These are phyloP conservation scores for Digitaria exilis DNA, from an alignment of 202 grass and related monocot genomes.

Conservation along the genomic window DNA sequence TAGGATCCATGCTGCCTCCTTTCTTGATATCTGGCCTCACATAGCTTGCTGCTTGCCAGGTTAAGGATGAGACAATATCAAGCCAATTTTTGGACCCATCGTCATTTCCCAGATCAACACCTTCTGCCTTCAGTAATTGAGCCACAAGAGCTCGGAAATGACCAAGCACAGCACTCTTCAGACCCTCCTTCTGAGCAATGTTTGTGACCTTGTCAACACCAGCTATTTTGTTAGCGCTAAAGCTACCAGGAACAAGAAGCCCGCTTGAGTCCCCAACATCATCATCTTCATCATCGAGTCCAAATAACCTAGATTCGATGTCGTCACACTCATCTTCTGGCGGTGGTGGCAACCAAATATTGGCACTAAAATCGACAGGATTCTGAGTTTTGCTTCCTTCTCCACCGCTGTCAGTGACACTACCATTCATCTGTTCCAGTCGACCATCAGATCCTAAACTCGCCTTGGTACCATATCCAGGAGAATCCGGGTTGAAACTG, in stretches of 20 bases:
- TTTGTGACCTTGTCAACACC: constrained; percentile 44
- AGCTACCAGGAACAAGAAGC: constrained; percentile 46
- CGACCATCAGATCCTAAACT: constrained; percentile 1
- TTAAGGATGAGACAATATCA: constrained; percentile 70
- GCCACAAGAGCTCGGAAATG: constrained; percentile 87
- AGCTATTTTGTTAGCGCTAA: constrained; percentile 38
- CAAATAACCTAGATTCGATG: constrained; percentile 60
- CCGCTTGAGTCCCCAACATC: constrained; percentile 48
- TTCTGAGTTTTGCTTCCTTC: constrained; percentile 34
- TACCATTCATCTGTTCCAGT: constrained; percentile 19
- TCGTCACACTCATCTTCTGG: constrained; percentile 60
- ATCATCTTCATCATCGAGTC: constrained; percentile 62
- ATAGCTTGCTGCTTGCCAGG: constrained; percentile 83
- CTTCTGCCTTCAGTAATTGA: constrained; percentile 87
- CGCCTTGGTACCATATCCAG: constrained; percentile 29
- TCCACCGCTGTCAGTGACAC: constrained; percentile 3
- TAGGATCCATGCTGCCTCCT: constrained; percentile 96
- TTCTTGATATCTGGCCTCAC: constrained; percentile 90
- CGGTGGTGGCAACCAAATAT: constrained; percentile 61
- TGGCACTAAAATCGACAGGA: constrained; percentile 53
- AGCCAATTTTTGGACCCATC: constrained; percentile 61
- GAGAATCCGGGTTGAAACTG: constrained; percentile 50
- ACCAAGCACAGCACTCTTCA: constrained; percentile 59
- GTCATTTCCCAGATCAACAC: constrained; percentile 52
- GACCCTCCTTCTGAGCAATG: constrained; percentile 46